Conservation (phyloP, 768 basidiomycete genomes). For the Sutorius australiensis region DNA sequence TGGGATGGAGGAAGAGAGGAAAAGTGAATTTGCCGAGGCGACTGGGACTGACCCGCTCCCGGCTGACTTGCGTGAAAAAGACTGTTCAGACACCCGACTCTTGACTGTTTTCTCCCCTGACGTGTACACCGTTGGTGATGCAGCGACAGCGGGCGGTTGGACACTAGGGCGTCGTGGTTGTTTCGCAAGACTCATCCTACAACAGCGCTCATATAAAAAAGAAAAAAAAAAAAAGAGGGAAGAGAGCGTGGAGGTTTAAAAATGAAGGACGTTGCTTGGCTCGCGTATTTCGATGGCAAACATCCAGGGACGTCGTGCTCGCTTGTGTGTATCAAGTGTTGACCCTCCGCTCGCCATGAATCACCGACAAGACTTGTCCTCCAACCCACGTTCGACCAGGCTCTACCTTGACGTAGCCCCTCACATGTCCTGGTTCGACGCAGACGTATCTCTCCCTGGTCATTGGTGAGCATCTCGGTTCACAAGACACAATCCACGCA, state of each 20-base stretch:
- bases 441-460: slow-evolving; percentile 81
- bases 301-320: not conserved
- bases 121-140: slow-evolving; percentile 23
- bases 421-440: slow-evolving; percentile 85
- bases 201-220: not conserved
- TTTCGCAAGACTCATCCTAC: slow-evolving; percentile 15
- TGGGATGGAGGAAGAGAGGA: not conserved
- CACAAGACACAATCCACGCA: slow-evolving; percentile 34
- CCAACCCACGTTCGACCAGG: slow-evolving; percentile 74
- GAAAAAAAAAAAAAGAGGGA: not conserved
- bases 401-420: slow-evolving; percentile 61
- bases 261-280: not conserved
- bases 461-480: not conserved
- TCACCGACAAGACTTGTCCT: slow-evolving; percentile 60
- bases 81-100: slow-evolving; percentile 49
- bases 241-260: not conserved
- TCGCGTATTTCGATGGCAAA: not conserved
- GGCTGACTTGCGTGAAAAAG: slow-evolving; percentile 28
- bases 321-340: not conserved
- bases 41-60: not conserved
- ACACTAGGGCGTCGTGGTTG: slow-evolving; percentile 18
- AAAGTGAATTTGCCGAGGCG: slow-evolving; percentile 14
- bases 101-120: slow-evolving; percentile 40
- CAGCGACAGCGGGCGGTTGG: slow-evolving; percentile 28
- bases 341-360: slow-evolving; percentile 28